These are phyloP conservation scores for Cyberlindnera xylosilytica DNA, from an alignment of 805 yeast species.

Conservation along the genomic window DNA sequence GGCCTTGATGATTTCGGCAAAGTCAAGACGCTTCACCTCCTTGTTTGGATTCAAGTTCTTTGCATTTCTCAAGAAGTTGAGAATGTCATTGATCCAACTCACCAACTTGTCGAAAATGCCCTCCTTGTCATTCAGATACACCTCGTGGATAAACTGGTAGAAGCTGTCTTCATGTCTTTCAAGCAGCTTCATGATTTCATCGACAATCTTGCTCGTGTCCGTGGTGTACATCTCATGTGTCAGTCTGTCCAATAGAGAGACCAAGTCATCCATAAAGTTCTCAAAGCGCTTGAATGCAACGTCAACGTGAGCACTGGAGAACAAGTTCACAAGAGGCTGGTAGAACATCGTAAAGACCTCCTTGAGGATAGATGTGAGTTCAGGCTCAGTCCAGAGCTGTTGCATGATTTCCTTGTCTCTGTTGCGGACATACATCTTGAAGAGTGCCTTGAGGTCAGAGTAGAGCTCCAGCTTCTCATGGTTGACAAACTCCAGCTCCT, in stretches of 20 bases:
- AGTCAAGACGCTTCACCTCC: constrained; percentile 38
- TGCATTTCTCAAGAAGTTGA: constrained; percentile 62
- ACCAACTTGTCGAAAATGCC: constrained; percentile 70
- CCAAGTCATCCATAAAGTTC: constrained; percentile 64
- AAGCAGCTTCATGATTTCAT: constrained; percentile 60
- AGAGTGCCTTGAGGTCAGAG: constrained; percentile 54
- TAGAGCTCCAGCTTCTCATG: constrained; percentile 35
- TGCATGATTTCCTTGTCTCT: constrained; percentile 74
- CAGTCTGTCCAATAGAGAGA: constrained; percentile 49
- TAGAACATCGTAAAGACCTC: constrained; percentile 70
- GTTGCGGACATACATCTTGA: constrained; percentile 60
- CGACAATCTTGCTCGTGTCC: constrained; percentile 62
- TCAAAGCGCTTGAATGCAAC: constrained; percentile 63
- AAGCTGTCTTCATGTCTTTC: constrained; percentile 70
- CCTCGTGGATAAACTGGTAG: constrained; percentile 73
- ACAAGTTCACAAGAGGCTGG: constrained; percentile 67
- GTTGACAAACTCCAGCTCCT: constrained; percentile 17
- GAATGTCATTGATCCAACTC: constrained; percentile 68
- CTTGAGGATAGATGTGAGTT: constrained; percentile 69
- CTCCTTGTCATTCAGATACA: constrained; percentile 74
- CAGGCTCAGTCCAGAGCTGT: constrained; percentile 83
- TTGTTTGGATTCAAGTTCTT: constrained; percentile 33
- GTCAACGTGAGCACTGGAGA: constrained; percentile 64
- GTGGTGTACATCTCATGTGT: constrained; percentile 46
- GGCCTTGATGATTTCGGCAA: constrained; percentile 34